phyloP scores from a whole-genome alignment of 129 eudicot genomes.

The Silybum marianum region DNA sequence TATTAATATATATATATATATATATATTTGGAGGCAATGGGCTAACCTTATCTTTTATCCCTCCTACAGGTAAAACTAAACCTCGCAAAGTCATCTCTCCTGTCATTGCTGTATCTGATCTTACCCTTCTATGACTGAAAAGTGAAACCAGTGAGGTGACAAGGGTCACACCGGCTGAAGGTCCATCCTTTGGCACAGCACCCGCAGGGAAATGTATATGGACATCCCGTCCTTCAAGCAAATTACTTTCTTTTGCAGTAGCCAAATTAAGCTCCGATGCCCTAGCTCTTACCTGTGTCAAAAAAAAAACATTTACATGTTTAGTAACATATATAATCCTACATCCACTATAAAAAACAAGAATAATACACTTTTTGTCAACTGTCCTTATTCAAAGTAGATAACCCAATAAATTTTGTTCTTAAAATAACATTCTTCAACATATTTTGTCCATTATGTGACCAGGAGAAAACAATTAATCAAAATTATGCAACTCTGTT shows the following conservation, averaged over 20 bases:
- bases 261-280: constrained; percentile 77
- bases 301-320: constrained; percentile 4
- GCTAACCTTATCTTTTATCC: constrained; percentile 89
- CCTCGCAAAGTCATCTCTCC: constrained; percentile 97
- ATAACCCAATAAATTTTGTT: neutral
- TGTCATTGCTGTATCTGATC: constrained; percentile 98
- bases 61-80: constrained; percentile 91
- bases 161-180: constrained; percentile 97
- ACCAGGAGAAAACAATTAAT: constrained; percentile 4
- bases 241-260: constrained; percentile 53
- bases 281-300: constrained; percentile 75
- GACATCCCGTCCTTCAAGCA: constrained; percentile 77
- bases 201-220: constrained; percentile 99
- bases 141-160: constrained; percentile 93
- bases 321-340: neutral
- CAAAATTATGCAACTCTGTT: neutral
- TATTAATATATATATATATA: neutral
- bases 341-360: neutral
- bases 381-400: neutral
- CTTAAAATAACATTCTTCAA: neutral
- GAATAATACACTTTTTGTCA: neutral
- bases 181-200: constrained; percentile 98
- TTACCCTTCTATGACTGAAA: constrained; percentile 63
- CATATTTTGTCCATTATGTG: neutral
- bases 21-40: constrained; percentile 18